Evolutionary conservation across 805 yeast species (phyloP).

Genomic region (Wickerhamia fluorescens): DNA sequence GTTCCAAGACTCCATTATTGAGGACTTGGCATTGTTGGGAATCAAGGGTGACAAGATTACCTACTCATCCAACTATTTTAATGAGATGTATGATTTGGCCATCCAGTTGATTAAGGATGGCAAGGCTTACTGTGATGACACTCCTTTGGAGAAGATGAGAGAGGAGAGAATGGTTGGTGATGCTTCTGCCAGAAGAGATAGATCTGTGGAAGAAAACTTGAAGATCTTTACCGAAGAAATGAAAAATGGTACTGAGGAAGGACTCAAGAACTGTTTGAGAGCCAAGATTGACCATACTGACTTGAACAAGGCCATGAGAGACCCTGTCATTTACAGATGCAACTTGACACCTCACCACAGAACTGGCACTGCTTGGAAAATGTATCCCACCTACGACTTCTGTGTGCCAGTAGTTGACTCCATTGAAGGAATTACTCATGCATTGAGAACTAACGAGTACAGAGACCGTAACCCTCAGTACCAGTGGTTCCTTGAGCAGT

Average conservation of each 20-base stretch:
- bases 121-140: constrained; percentile 95
- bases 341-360: constrained; percentile 97
- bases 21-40: constrained; percentile 85
- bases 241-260: constrained; percentile 91
- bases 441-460: constrained; percentile 96
- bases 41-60: constrained; percentile 87
- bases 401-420: constrained; percentile 97
- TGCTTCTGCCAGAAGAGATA: constrained; percentile 85
- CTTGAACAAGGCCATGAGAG: constrained; percentile 91
- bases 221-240: constrained; percentile 83
- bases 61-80: constrained; percentile 90
- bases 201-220: constrained; percentile 88
- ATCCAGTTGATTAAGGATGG: constrained; percentile 88
- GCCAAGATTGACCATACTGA: constrained; percentile 94
- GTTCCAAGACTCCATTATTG: constrained; percentile 88
- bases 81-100: constrained; percentile 82
- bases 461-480: constrained; percentile 98
- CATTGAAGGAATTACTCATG: constrained; percentile 95
- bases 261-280: constrained; percentile 86
- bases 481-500: constrained; percentile 86
- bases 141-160: constrained; percentile 92
- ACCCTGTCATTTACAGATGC: constrained; percentile 96
- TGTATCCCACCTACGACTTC: constrained; percentile 98
- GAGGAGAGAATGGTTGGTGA: constrained; percentile 98
- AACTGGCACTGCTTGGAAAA: constrained; percentile 88